These are phyloP conservation scores for Lasiodiplodia sp. DNA, from an alignment of 2,329 filamentous ascomycete genomes.

Conservation along the genomic window DNA sequence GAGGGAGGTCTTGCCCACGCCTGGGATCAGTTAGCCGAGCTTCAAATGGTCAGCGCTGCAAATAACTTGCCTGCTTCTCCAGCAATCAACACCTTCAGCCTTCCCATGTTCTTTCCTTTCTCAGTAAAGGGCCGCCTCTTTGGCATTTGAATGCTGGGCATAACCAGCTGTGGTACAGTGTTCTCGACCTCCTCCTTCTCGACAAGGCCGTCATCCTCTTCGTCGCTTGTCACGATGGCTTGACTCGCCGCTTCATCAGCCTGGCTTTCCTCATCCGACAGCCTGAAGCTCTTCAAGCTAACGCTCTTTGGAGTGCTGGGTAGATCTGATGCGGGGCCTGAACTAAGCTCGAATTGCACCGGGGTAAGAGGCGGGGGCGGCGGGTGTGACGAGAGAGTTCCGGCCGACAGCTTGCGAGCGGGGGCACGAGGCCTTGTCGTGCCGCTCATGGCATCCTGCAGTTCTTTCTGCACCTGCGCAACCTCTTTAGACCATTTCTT, in stretches of 20 bases:
- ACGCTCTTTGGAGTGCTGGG: constrained; percentile 67
- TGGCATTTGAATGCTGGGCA: constrained; percentile 95
- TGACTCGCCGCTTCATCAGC: constrained; percentile 64
- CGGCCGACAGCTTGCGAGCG: constrained; percentile 11
- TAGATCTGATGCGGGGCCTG: constrained; percentile 57
- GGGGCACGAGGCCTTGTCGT: constrained; percentile 9
- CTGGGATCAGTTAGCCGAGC: constrained; percentile 53
- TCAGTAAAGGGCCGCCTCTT: constrained; percentile 87
- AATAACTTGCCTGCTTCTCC: constrained; percentile 71
- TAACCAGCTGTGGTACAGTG: constrained; percentile 81
- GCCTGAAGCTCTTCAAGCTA: constrained; percentile 64
- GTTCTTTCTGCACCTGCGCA: constrained; percentile 30
- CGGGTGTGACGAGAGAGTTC: constrained; percentile 19
- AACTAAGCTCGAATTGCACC: constrained; percentile 44
- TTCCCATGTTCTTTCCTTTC: constrained; percentile 81
- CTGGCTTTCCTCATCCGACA: constrained; percentile 64
- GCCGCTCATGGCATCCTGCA: constrained; percentile 11
- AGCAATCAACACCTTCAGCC: constrained; percentile 86
- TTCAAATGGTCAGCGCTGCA: not conserved
- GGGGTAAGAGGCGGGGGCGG: constrained; percentile 39
- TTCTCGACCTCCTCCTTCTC: constrained; percentile 48
- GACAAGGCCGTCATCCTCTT: constrained; percentile 59
- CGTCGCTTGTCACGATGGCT: constrained; percentile 60
- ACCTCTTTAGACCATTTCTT: constrained; percentile 29
- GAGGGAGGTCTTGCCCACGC: constrained; percentile 86